Conservation (phyloP, 441 rosid species). For the Pelargonium fulgidum region DNA sequence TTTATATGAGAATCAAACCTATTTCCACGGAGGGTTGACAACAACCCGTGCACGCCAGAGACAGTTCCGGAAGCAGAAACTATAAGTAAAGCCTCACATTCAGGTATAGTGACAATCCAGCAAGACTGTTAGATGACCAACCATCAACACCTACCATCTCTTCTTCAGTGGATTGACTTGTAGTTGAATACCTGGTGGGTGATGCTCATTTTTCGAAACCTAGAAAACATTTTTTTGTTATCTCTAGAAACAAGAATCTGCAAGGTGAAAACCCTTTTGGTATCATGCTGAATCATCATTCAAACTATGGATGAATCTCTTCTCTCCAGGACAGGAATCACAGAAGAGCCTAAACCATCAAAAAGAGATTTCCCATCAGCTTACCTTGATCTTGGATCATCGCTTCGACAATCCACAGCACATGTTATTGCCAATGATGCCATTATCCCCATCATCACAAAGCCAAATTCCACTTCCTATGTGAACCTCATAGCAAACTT, state of each 20-base stretch:
- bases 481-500: conserved; percentile 40
- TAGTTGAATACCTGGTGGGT: neutral
- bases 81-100: neutral
- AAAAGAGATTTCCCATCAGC: neutral
- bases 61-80: neutral
- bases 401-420: neutral
- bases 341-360: neutral
- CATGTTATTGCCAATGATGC: neutral
- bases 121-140: conserved; percentile 9
- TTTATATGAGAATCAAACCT: neutral
- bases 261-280: neutral
- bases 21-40: neutral
- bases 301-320: conserved; percentile 1
- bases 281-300: conserved; percentile 1
- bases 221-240: neutral
- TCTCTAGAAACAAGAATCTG: neutral
- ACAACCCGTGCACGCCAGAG: no score
- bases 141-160: conserved; percentile 7
- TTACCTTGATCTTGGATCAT: neutral
- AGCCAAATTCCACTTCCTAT: neutral
- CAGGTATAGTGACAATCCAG: neutral
- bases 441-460: neutral
- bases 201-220: neutral
- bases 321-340: neutral
- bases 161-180: conserved; percentile 5